Base-by-base conservation (phyloP, 2,329 filamentous ascomycete genomes). In the Stylonectria norvegica region DNA sequence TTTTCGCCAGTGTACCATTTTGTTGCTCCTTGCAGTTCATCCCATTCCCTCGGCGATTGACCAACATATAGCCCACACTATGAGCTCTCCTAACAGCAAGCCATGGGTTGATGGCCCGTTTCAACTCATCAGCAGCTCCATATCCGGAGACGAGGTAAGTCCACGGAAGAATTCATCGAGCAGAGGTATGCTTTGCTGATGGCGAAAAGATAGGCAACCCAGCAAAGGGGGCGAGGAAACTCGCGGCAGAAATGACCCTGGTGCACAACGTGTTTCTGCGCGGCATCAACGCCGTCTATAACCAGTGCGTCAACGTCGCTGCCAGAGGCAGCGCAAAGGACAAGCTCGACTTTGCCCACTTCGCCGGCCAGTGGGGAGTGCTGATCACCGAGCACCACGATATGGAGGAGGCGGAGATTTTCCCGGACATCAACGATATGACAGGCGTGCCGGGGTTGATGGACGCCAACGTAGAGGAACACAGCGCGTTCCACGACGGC, bases 401-500 rank as follows among this genome's bases (percentile, higher is more conserved):
- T 1, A 38, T 47, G 0, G 69, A 72, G 43, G 70, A 72, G 36
- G 47, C 43, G 2, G 25, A 46, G 17, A 55, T 69, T 28, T 72
- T 73, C 44, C 64, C 67, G 0, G 50, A 53, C 3, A 56, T 71
- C 9, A 63, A 70, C 42, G 42, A 52, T 23, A 38, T 65, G 16
- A 45, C 59, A 4, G 65, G 61, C 0, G 58, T 62, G 9, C 48
- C 54, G 27, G 64, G 63, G 1, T 43, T 69, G 17, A 70, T 71
- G 67, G 64, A 66, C 11, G 50, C 42, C 31, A 72, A 68, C 44
- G 53, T 71, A 3, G 60, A 62, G 14, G 67, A 73, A 37, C 69
- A 72, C 43, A 53, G 58, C 7, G 51, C 54, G 1, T 72, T 73
- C 40, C 56, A 63, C 12, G 49, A 48, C 1, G 66, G 67, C 0